Evolutionary conservation across 139 green algal species (phyloP).

Genomic region (Pseudopediastrum boryanum): DNA sequence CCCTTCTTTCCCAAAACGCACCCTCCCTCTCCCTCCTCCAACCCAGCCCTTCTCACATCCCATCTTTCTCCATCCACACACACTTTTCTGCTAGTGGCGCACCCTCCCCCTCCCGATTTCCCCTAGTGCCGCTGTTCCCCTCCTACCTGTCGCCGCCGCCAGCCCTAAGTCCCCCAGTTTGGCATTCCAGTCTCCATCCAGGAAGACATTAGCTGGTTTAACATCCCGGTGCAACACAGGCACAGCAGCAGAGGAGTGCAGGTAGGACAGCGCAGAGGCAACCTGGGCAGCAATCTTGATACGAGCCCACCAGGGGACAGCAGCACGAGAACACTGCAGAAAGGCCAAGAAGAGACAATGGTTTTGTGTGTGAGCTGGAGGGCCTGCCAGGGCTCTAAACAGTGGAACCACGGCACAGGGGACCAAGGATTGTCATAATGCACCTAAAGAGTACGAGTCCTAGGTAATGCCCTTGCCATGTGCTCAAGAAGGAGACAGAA

Average conservation of each 20-base stretch:
- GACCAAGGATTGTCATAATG: too few species aligned
- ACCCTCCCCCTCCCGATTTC: too few species aligned
- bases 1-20: too few species aligned
- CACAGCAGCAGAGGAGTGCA: constrained; percentile 21
- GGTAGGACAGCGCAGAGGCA: constrained; percentile 4
- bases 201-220: constrained; percentile 34
- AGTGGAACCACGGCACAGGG: not conserved
- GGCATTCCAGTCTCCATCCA: constrained; percentile 24
- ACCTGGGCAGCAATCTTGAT: constrained; percentile 25
- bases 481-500: too few species aligned
- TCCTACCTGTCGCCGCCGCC: not conserved
- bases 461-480: too few species aligned
- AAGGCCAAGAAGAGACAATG: not conserved
- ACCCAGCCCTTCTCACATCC: too few species aligned
- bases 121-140: not conserved
- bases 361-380: not conserved
- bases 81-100: too few species aligned
- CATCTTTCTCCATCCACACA: too few species aligned
- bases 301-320: constrained; percentile 26
- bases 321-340: not conserved
- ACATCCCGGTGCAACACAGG: constrained; percentile 33
- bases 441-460: too few species aligned
- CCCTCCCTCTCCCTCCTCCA: too few species aligned
- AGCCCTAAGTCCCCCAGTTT: constrained; percentile 3
- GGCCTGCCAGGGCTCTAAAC: not conserved